phyloP scores from a whole-genome alignment of 352 stramenopile genomes.

The Globisporangium okanoganense region DNA sequence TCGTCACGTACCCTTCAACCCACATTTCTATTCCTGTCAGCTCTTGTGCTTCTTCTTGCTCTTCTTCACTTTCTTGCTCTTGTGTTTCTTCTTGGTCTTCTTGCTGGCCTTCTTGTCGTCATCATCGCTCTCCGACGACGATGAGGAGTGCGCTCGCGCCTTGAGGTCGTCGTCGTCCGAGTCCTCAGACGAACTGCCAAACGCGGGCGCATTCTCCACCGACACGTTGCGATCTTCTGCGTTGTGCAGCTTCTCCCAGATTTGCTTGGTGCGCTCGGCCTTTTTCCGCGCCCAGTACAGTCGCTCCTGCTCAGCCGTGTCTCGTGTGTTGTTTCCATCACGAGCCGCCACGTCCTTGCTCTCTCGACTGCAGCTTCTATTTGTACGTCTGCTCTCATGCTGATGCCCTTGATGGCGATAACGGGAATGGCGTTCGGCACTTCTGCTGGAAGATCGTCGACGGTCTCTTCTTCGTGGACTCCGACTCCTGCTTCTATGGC shows the following conservation, averaged over 20 bases:
- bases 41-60: conserved; percentile 10
- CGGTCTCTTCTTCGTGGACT: conserved; percentile 11
- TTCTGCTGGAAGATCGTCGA: conserved; percentile 16
- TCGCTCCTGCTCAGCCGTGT: conserved; percentile 26
- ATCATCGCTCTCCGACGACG: conserved; percentile 1
- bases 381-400: neutral
- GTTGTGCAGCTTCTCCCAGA: conserved; percentile 46
- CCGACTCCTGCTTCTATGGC: conserved; percentile 21
- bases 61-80: conserved; percentile 21
- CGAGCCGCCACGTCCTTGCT: neutral
- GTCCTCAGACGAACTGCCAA: conserved; percentile 27
- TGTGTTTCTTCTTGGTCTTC: conserved; percentile 29
- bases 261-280: conserved; percentile 40
- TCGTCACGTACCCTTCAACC: neutral
- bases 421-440: conserved; percentile 11
- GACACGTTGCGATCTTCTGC: conserved; percentile 27
- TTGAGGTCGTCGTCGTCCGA: conserved; percentile 43
- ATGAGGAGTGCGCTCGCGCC: neutral
- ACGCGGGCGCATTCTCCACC: conserved; percentile 47
- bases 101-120: conserved; percentile 17
- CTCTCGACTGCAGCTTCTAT: neutral
- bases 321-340: neutral
- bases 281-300: conserved; percentile 60
- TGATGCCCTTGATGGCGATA: neutral
- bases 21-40: conserved; percentile 12